Base-by-base conservation (phyloP, 2,329 filamentous ascomycete species). In the Penicillium sp. region DNA sequence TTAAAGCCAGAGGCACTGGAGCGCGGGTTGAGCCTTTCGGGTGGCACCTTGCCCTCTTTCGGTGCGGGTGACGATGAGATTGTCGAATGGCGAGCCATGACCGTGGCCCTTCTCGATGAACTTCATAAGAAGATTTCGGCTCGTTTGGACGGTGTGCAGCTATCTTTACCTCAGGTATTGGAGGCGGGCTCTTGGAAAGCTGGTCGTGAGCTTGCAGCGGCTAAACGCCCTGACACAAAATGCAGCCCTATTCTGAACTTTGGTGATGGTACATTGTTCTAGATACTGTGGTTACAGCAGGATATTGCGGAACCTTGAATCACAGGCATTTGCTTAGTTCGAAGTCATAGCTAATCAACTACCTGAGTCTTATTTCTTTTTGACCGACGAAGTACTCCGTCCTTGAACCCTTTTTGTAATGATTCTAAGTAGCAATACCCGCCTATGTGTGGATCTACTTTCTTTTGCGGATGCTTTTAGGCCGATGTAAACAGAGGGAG, bases 31-130 rank as follows among this genome's bases (percentile, higher is more conserved):
- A 60, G 72, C 13, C 72, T 79, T 51, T 85, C 70, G 74, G 64
- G 67, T 14, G 34, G 61, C 29, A 42, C 57, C 9, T 59, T 75
- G 29, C 69, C 72, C 4, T 62, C 84, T 71, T 86, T 85, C 56
- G 79, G 82, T 57, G 79, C 82, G 0, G 76, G 79, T 11, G 81
- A 84, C 54, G 83, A 86, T 61, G 83, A 84, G 2, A 78, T 86
- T 44, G 84, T 87, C 0, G 84, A 87, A 65, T 87, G 84, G 84
- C 76, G 84, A n/a, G 84, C 81, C 8, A 78, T 84, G 55, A 87
- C 84, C 0, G 78, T 87, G 7, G 83, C 82, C 0, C 74, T 87
- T 52, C 72, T 87, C 2, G 84, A 87, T 61, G 70, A 72, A 56
- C 70, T 87, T 36, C 78, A 78, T 51, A 61, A 58, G 2, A 78